Base-by-base conservation (phyloP, 73 alveolate genomes). In the Stentor coeruleus region DNA sequence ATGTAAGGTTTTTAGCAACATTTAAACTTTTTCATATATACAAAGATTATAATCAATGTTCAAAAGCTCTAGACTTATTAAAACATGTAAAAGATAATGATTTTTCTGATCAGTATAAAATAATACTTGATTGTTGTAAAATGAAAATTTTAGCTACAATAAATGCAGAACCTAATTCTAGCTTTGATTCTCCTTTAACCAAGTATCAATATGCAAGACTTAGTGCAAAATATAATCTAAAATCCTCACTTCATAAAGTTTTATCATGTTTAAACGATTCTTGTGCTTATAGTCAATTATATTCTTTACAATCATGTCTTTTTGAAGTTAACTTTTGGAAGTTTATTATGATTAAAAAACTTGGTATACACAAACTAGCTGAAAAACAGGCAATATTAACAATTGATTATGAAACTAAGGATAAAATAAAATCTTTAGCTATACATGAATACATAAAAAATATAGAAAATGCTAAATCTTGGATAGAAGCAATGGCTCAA, bases 121-220 rank as follows among this genome's bases (percentile, higher is more conserved):
- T 26, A 0, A 20, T 66, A 1, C 15, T 66, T 33, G 40, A 66
- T 20, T 20, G 42, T 2, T 66, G 36, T 20, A 26, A 28, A 40
- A 11, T 66, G n/a, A 66, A 66, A 33, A 66, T 33, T 33, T 66
- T 66, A 26, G 79, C 79, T 1, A 20, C 26, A 0, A 66, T 20
- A 11, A 20, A 31, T 11, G 33, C 79, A 66, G 79, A 66, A 66
- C n/a, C 33, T 31, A 66, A 20, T 28, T 33, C 11, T 66, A 33
- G 33, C n/a, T 31, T 40, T 28, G 37, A 20, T 28, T 37, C 11
- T 20, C 79, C 79, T 66, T 66, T 20, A 20, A 28, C 33, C n/a
- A 20, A 66, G 39, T 66, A 66, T 33, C 79, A 66, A 33, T 20
- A 28, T 66, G n/a, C 79, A 1, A 66, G 79, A 66, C 79, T 66